Evolutionary conservation across 257 asterid species (phyloP).

Genomic region (Primulina huaijiensis): DNA sequence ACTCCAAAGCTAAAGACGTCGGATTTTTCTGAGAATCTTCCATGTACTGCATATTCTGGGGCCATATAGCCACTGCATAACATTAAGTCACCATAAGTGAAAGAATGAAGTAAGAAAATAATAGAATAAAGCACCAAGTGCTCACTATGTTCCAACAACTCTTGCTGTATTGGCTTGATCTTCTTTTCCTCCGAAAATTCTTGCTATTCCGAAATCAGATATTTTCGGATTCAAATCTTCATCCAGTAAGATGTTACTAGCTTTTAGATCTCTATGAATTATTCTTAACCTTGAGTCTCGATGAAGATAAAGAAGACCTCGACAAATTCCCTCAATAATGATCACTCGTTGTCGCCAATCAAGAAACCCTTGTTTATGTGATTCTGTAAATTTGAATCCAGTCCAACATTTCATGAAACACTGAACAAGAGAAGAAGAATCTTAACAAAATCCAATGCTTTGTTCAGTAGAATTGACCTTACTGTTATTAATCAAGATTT

Average conservation of each 20-base stretch:
- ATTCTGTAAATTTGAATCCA: conserved; percentile 24
- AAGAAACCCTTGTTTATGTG: conserved; percentile 28
- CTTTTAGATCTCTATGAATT: conserved; percentile 48
- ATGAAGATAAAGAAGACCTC: conserved; percentile 54
- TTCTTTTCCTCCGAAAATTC: conserved; percentile 47
- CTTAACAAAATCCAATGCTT: neutral
- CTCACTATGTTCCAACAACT: conserved; percentile 58
- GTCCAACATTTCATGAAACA: neutral
- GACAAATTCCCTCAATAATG: conserved; percentile 48
- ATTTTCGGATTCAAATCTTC: conserved; percentile 51
- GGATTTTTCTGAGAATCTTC: too few relatives aligned
- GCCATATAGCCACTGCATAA: too few relatives aligned
- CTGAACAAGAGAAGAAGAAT: too few relatives aligned
- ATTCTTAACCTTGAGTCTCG: conserved; percentile 52
- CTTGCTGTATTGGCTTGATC: conserved; percentile 43
- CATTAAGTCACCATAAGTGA: too few relatives aligned
- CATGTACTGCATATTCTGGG: too few relatives aligned
- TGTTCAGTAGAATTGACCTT: too few relatives aligned
- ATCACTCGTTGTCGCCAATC: conserved; percentile 40
- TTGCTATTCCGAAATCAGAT: conserved; percentile 56
- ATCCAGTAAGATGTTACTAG: conserved; percentile 47
- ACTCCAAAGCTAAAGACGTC: conserved; percentile 37
- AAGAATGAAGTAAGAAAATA: too few relatives aligned
- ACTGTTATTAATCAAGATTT: too few relatives aligned
- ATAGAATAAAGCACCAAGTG: neutral